These are phyloP conservation scores for Metarhizium album DNA, from an alignment of 2,329 filamentous ascomycete species.

Conservation along the genomic window DNA sequence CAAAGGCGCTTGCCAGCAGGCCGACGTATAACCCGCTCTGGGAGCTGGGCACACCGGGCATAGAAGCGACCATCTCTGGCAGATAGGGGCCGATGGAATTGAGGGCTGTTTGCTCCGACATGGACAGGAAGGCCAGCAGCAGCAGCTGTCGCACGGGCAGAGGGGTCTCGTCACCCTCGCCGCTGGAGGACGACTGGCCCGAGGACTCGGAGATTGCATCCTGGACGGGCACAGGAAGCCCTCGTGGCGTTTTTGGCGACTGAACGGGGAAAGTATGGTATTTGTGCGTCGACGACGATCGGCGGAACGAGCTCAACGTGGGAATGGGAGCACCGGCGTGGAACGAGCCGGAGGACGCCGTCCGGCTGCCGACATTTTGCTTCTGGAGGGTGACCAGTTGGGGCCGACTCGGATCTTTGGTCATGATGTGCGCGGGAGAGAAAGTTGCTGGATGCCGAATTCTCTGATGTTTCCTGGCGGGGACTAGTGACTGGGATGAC, in stretches of 20 bases:
- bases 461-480: background rate
- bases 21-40: slow-evolving; percentile 83
- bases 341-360: slow-evolving; percentile 34
- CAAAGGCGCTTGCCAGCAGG: slow-evolving; percentile 81
- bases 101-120: slow-evolving; percentile 90
- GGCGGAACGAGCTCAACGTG: slow-evolving; percentile 19
- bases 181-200: slow-evolving; percentile 14
- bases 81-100: slow-evolving; percentile 96
- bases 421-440: slow-evolving; percentile 4
- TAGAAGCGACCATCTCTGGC: slow-evolving; percentile 79
- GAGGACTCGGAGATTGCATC: slow-evolving; percentile 11
- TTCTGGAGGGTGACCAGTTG: background rate
- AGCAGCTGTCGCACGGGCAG: slow-evolving; percentile 74
- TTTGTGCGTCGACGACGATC: slow-evolving; percentile 39
- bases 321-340: slow-evolving; percentile 42
- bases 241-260: slow-evolving; percentile 56
- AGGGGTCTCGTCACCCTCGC: slow-evolving; percentile 48
- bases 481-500: background rate
- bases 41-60: slow-evolving; percentile 63
- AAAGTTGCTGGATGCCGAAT: background rate
- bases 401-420: slow-evolving; percentile 4
- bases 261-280: slow-evolving; percentile 76
- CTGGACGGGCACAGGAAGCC: slow-evolving; percentile 16
- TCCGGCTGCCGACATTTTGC: slow-evolving; percentile 9
- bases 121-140: slow-evolving; percentile 75